Base-by-base conservation (phyloP, 208 protist species). In the Phytomonas sp. region DNA sequence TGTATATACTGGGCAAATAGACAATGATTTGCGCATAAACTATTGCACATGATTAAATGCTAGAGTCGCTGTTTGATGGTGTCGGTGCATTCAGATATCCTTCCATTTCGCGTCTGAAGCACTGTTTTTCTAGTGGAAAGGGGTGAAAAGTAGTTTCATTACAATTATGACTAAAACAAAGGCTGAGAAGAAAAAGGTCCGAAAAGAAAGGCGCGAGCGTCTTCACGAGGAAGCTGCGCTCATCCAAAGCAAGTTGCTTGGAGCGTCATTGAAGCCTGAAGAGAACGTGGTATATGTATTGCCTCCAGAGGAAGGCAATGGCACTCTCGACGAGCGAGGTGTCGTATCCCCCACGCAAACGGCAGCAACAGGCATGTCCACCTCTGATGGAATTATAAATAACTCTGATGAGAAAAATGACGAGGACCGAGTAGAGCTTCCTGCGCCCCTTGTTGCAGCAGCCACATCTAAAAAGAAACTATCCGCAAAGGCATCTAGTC, bases 141-240 rank as follows among this genome's bases (percentile, higher is more conserved):
- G 40, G 13, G 7, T 51, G 13, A 64, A 64, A n/a, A 64, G 36
- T 43, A 43, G 36, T 64, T 43, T 64, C 23, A 43, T 43, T n/a
- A 62, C 8, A 8, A 32, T 23, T 9, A 63, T 63, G 72, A 28
- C 71, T 40, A 80, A 77, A 36, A 71, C 71, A 3, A 84, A 82
- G 53, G 77, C 79, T 69, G 73, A 87, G 40, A 74, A 80, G 66
- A 81, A 75, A 62, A 13, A 60, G 26, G 62, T 76, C 32, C 51
- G 70, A 23, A 73, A 72, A 37, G 65, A 79, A 62, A 71, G 78
- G 29, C 70, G 79, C 66, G 66, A 74, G 61, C 61, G 84, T 59
- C 76, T 85, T 17, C 70, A 73, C 62, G 71, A 74, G 60, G 73
- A 72, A 11, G 33, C 34, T 26, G 62, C 33, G 70, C 46, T 71